phyloP scores from a whole-genome alignment of 2,329 filamentous ascomycete species.

The Pseudocercospora vitis region DNA sequence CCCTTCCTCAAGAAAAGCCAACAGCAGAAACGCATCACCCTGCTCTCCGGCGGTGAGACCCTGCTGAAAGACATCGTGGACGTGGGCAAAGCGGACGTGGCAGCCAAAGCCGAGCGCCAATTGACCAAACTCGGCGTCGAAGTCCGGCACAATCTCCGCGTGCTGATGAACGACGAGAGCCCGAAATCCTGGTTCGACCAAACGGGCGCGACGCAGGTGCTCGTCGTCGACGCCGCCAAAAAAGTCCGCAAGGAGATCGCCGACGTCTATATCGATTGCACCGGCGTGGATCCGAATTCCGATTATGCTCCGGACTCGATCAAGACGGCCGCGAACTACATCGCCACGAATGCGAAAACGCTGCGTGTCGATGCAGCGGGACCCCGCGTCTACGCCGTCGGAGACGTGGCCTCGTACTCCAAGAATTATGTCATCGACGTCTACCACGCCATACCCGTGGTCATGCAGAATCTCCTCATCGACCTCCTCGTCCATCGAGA shows the following conservation, averaged over 20 bases:
- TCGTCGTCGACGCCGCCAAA: slow-evolving; percentile 34
- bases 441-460: slow-evolving; percentile 39
- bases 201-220: slow-evolving; percentile 27
- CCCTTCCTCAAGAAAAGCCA: slow-evolving; percentile 18
- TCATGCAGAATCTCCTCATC: slow-evolving; percentile 38
- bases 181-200: slow-evolving; percentile 27
- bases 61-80: slow-evolving; percentile 32
- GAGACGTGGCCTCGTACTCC: slow-evolving; percentile 38
- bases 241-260: no score
- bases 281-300: slow-evolving; percentile 38
- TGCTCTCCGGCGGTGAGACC: slow-evolving; percentile 35
- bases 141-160: slow-evolving; percentile 34
- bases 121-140: slow-evolving; percentile 37
- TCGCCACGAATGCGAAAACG: slow-evolving; percentile 32
- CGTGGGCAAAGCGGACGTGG: slow-evolving; percentile 28
- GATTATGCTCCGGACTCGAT: slow-evolving; percentile 33
- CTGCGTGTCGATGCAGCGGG: slow-evolving; percentile 34
- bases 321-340: slow-evolving; percentile 32
- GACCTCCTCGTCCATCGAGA: slow-evolving; percentile 36
- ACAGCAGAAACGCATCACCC: slow-evolving; percentile 33
- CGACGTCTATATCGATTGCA: slow-evolving; percentile 42
- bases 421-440: slow-evolving; percentile 39
- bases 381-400: slow-evolving; percentile 39
- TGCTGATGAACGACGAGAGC: no score
- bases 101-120: slow-evolving; percentile 36